Evolutionary conservation across 225 moss, liverwort and hornwort genomes (phyloP).

Genomic region (Asterella californica): DNA sequence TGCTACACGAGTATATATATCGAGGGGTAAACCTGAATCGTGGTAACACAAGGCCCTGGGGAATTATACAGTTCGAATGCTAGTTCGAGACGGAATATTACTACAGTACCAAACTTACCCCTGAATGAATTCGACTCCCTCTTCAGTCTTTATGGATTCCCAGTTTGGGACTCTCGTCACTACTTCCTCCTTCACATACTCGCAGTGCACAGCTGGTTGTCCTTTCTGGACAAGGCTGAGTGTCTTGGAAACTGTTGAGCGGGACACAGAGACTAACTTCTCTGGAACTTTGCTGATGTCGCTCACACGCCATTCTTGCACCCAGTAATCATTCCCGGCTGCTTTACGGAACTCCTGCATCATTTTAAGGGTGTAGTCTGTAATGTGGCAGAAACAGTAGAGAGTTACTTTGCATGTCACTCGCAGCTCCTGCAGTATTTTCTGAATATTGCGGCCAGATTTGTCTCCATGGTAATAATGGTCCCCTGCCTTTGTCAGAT

Average conservation of each 20-base stretch:
- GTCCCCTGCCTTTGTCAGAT: not conserved
- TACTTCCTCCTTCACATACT: conserved; percentile 30
- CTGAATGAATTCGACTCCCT: not conserved
- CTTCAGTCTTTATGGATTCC: not conserved
- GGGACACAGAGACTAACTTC: conserved; percentile 53
- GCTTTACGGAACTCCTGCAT: conserved; percentile 46
- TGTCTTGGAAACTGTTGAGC: conserved; percentile 54
- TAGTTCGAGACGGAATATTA: too few relatives aligned
- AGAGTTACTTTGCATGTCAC: not conserved
- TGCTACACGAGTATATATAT: too few relatives aligned
- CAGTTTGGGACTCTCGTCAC: conserved; percentile 25
- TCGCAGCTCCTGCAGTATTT: conserved; percentile 8
- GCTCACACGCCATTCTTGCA: conserved; percentile 48
- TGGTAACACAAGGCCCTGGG: too few relatives aligned
- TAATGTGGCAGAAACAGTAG: conserved; percentile 28
- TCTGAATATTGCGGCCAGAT: conserved; percentile 1
- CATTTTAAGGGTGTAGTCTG: conserved; percentile 37
- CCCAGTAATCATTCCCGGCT: conserved; percentile 14
- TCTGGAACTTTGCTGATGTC: conserved; percentile 49
- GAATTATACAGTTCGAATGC: too few relatives aligned
- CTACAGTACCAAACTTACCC: not conserved
- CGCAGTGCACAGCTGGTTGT: not conserved
- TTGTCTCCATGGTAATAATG: conserved; percentile 18
- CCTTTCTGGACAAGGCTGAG: conserved; percentile 30
- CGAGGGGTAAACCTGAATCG: too few relatives aligned